Conservation (phyloP, 2,329 filamentous ascomycete species). For the Penicillium sp. region DNA sequence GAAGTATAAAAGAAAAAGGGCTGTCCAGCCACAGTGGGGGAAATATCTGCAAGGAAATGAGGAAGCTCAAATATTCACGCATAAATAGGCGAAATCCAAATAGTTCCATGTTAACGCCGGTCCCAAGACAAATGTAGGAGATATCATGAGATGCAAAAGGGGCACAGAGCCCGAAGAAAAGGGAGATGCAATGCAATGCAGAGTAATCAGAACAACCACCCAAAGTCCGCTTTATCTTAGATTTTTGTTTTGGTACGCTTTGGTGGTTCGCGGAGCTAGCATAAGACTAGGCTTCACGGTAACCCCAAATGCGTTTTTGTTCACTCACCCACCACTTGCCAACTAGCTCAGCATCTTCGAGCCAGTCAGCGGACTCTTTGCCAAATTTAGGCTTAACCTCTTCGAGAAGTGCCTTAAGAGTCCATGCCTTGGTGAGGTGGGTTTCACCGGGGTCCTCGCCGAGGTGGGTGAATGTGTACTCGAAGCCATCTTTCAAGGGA, state of each 20-base stretch:
- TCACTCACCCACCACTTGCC: constrained; percentile 38
- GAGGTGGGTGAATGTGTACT: constrained; percentile 35
- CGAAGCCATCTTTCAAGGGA: constrained; percentile 70
- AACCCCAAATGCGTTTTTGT: constrained; percentile 29
- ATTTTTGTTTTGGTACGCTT: not conserved
- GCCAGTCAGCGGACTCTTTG: constrained; percentile 32
- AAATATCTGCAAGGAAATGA: not conserved
- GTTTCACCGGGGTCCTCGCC: constrained; percentile 34
- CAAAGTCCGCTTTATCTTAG: not conserved
- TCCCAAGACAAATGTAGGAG: not conserved
- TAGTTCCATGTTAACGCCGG: constrained; percentile 1
- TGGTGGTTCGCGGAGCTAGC: not conserved
- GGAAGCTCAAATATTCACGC: not conserved
- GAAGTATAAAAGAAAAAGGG: not conserved
- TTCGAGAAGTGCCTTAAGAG: constrained; percentile 21
- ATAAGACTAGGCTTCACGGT: constrained; percentile 16
- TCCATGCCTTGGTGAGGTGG: constrained; percentile 30
- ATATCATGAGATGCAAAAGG: constrained; percentile 6
- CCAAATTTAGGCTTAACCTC: constrained; percentile 27
- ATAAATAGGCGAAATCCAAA: not conserved
- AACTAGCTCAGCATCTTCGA: constrained; percentile 35
- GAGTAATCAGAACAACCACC: not conserved
- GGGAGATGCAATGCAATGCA: not conserved
- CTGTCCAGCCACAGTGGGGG: not conserved
- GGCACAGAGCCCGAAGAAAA: constrained; percentile 2